These are phyloP conservation scores for Blastocystis sp. DNA, from an alignment of 352 stramenopile genomes.

Conservation along the genomic window DNA sequence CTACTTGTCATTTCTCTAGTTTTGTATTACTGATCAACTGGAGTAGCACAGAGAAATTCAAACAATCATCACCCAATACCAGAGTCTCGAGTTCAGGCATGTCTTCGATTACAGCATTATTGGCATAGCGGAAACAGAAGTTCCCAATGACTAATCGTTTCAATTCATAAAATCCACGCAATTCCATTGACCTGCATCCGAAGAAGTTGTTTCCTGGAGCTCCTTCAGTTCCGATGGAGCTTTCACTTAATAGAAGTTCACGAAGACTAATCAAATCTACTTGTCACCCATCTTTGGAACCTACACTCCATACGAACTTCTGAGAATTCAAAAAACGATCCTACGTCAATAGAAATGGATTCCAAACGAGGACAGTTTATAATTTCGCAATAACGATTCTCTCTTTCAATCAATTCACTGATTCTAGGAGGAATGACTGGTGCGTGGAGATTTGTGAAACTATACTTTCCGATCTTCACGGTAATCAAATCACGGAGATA, in stretches of 20 bases:
- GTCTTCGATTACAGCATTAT: not conserved
- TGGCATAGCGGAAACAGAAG: not conserved
- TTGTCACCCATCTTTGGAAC: not conserved
- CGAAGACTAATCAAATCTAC: not conserved
- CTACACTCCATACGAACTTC: not conserved
- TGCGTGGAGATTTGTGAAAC: not conserved
- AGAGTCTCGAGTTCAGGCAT: not conserved
- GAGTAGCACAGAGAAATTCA: conserved; percentile 10
- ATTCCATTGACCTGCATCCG: not conserved
- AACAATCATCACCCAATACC: not conserved
- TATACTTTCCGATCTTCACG: conserved; percentile 17
- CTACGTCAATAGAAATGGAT: not conserved
- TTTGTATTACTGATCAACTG: not conserved
- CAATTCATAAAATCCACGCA: not conserved
- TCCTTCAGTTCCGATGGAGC: not conserved
- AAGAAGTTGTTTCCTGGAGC: conserved; percentile 11
- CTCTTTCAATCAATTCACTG: not conserved
- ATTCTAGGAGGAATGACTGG: not conserved
- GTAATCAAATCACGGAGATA: not conserved
- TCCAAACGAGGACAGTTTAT: not conserved
- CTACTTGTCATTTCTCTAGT: not conserved
- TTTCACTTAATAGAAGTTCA: not conserved
- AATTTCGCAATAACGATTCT: not conserved
- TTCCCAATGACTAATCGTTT: not conserved
- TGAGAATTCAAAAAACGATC: conserved; percentile 10